phyloP scores from a whole-genome alignment of 2,329 filamentous ascomycete species.

The Alternaria triticina region DNA sequence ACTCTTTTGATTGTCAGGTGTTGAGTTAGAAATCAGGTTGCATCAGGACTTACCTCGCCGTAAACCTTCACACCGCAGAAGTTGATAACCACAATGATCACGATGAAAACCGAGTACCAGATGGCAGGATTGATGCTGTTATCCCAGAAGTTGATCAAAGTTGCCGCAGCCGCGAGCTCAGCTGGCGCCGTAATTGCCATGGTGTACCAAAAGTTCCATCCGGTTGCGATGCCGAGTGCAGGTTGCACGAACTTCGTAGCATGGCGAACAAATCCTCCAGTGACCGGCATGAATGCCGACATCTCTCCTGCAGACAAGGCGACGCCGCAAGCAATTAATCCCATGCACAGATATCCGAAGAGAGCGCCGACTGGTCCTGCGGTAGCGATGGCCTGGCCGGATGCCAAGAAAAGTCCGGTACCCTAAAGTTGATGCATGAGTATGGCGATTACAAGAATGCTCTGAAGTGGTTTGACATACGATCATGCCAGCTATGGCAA shows the following conservation, averaged over 20 bases:
- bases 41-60: conserved; percentile 19
- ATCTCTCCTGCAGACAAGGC: conserved; percentile 61
- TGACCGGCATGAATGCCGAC: conserved; percentile 59
- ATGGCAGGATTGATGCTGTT: conserved; percentile 13
- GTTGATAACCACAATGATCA: conserved; percentile 16
- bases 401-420: conserved; percentile 62
- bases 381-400: conserved; percentile 59
- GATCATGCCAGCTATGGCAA: conserved; percentile 19
- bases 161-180: conserved; percentile 71
- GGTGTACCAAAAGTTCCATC: conserved; percentile 21
- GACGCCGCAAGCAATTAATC: conserved; percentile 58
- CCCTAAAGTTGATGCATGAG: conserved; percentile 12
- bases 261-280: conserved; percentile 59
- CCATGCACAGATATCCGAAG: conserved; percentile 60
- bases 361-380: conserved; percentile 61
- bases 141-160: conserved; percentile 78
- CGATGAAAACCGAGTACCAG: conserved; percentile 15
- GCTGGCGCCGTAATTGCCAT: conserved; percentile 5
- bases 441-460: background rate
- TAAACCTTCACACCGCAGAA: conserved; percentile 9
- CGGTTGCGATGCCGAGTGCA: conserved; percentile 45
- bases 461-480: background rate
- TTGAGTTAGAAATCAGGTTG: background rate
- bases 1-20: conserved; percentile 32
- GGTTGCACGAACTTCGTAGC: conserved; percentile 60